phyloP scores from a whole-genome alignment of 495 filamentous ascomycete species.

The Peziza echinospora region DNA sequence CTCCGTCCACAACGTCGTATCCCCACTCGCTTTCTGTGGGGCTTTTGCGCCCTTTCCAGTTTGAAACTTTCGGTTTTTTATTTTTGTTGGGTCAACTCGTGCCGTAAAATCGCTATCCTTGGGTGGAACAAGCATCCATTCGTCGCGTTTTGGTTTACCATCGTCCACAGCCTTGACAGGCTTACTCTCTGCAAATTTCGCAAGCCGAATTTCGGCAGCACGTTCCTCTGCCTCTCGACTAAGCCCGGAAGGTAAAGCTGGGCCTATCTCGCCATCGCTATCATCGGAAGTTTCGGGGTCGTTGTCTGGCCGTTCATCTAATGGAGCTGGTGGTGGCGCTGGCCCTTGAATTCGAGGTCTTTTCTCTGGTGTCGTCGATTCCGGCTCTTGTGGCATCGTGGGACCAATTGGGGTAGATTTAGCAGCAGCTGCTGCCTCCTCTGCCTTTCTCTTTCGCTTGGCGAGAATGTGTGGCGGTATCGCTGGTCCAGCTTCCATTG shows the following conservation, averaged over 20 bases:
- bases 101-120: constrained; percentile 36
- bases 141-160: constrained; percentile 40
- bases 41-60: constrained; percentile 40
- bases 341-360: constrained; percentile 30
- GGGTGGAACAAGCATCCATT: constrained; percentile 89
- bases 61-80: constrained; percentile 66
- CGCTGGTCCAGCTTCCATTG: constrained; percentile 19
- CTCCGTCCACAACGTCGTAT: constrained; percentile 66
- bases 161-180: constrained; percentile 1
- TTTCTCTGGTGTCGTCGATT: constrained; percentile 19
- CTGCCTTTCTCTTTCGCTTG: constrained; percentile 22
- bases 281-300: constrained; percentile 19
- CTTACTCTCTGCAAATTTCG: not conserved
- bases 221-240: constrained; percentile 14
- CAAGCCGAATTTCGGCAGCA: not conserved
- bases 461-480: constrained; percentile 23
- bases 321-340: constrained; percentile 30
- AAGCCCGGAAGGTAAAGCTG: constrained; percentile 43
- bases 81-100: constrained; percentile 64
- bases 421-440: constrained; percentile 16
- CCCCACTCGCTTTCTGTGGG: constrained; percentile 19
- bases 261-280: constrained; percentile 53
- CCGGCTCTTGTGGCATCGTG: constrained; percentile 16
- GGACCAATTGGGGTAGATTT: constrained; percentile 14
- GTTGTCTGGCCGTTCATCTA: constrained; percentile 26